Conservation (phyloP, 2,329 filamentous ascomycete genomes). For the Chaetomiaceae sp. region DNA sequence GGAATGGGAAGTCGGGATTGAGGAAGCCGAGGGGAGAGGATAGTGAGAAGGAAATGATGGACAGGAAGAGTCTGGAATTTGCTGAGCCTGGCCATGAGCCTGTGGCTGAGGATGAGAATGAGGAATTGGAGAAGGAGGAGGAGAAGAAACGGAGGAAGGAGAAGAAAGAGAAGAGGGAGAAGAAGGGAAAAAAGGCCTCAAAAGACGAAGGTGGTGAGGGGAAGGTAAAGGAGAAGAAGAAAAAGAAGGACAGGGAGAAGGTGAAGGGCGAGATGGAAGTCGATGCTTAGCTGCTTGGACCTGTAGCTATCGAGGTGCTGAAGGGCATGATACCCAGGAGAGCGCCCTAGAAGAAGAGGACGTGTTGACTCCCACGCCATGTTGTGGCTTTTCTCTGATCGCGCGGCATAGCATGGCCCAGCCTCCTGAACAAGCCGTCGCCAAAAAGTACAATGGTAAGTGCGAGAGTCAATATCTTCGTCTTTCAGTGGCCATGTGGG, state of each 20-base stretch:
- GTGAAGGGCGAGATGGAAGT: conserved; percentile 25
- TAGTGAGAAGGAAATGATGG: conserved; percentile 2
- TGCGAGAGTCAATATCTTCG: too few relatives aligned
- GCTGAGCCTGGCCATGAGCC: background rate
- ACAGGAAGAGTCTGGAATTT: background rate
- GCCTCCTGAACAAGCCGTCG: too few relatives aligned
- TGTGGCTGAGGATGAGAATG: background rate
- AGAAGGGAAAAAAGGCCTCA: conserved; percentile 14
- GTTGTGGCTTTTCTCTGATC: too few relatives aligned
- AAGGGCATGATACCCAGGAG: conserved; percentile 14
- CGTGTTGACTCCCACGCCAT: background rate
- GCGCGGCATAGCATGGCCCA: too few relatives aligned
- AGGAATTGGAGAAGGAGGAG: background rate
- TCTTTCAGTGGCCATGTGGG: too few relatives aligned
- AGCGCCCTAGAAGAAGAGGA: background rate
- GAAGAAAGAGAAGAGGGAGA: conserved; percentile 1
- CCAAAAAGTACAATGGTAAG: too few relatives aligned
- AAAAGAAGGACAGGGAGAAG: conserved; percentile 16
- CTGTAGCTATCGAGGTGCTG: background rate
- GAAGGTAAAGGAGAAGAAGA: conserved; percentile 4
- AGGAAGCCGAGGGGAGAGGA: background rate
- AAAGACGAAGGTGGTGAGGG: background rate
- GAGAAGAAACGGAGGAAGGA: background rate
- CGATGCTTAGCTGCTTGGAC: background rate
- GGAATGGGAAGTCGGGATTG: conserved; percentile 1